Percentiles rank a stretch among this genome's conserved stretches.
These are phyloP conservation scores for Trebouxiophyceae sp. DNA, from an alignment of 163 green algal species.

Conservation along the genomic window DNA sequence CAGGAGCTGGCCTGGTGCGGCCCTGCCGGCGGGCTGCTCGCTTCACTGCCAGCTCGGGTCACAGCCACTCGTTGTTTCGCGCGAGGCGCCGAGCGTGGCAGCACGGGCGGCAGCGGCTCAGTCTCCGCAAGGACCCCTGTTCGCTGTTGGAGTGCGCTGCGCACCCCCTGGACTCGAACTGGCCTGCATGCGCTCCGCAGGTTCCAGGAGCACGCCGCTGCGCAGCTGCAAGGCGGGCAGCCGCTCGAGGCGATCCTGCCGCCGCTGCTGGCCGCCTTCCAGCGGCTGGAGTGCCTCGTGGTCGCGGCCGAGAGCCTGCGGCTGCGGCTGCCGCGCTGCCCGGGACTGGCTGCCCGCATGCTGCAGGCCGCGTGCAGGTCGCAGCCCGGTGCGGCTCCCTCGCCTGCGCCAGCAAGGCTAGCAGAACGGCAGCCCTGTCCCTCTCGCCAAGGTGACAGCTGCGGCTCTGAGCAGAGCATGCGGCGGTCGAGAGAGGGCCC, in stretches of 20 bases:
- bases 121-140: neutral
- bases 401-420: no score
- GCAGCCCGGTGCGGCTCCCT: neutral
- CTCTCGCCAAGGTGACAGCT: no score
- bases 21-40: neutral
- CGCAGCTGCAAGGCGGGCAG: slow-evolving; percentile 3
- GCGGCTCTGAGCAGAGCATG: no score
- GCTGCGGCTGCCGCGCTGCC: slow-evolving; percentile 30
- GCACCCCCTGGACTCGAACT: neutral
- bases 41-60: neutral
- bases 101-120: neutral
- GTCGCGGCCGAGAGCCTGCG: slow-evolving; percentile 44
- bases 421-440: no score
- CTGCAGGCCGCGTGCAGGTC: slow-evolving; percentile 2
- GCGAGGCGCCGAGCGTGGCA: neutral
- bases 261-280: slow-evolving; percentile 12
- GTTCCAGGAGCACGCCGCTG: neutral
- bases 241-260: neutral
- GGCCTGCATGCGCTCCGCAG: neutral
- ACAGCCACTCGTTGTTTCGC: neutral
- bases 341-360: neutral
- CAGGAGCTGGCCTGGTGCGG: slow-evolving; percentile 19
- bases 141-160: neutral
- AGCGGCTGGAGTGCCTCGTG: slow-evolving; percentile 29
- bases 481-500: no score